Conservation (phyloP, 257 asterid species). For the Verbena officinalis region DNA sequence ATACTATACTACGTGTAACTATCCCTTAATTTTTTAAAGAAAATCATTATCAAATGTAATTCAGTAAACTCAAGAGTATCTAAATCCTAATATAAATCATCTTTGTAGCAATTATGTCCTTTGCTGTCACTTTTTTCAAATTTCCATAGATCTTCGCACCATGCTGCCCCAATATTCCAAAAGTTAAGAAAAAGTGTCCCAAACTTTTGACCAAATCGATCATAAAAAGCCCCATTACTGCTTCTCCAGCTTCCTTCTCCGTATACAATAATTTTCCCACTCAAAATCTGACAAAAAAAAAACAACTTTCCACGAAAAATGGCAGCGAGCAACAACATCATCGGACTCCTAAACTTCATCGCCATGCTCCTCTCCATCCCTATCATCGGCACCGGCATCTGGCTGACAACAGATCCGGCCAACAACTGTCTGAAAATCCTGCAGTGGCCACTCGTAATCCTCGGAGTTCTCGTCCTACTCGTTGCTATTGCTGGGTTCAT, state of each 20-base stretch:
- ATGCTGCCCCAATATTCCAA: too few species aligned
- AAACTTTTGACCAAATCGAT: not conserved
- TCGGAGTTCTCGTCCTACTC: not conserved
- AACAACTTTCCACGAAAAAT: not conserved
- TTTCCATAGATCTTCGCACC: too few species aligned
- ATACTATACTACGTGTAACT: too few species aligned
- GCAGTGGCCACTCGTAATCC: not conserved
- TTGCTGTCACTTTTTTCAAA: too few species aligned
- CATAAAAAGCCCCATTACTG: not conserved
- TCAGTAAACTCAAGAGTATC: too few species aligned
- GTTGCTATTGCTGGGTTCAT: not conserved
- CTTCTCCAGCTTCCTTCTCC: not conserved
- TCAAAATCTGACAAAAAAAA: not conserved
- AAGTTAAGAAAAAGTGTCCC: not conserved
- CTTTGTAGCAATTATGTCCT: too few species aligned
- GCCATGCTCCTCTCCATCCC: not conserved
- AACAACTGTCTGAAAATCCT: not conserved
- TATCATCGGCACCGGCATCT: not conserved
- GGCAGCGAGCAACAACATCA: not conserved
- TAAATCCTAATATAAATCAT: too few species aligned
- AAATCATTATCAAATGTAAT: too few species aligned
- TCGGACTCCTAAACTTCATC: not conserved
- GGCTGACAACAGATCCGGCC: not conserved
- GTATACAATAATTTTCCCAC: not conserved
- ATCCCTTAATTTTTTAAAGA: too few species aligned